Evolutionary conservation across 164 flowering plant species (phyloP).

Genomic region (Tetrastigma voinierianum): DNA sequence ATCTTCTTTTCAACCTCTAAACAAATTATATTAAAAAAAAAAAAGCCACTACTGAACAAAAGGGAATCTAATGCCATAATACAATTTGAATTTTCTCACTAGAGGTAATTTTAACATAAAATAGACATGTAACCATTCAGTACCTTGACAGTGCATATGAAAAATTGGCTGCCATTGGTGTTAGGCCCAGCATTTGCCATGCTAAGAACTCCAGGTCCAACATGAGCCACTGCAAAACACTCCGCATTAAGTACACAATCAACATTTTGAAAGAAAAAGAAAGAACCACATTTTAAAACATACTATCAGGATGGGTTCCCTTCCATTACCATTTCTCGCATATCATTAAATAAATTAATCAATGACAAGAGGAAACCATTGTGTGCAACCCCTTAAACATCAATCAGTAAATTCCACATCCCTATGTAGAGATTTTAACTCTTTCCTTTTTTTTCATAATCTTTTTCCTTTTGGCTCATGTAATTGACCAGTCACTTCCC

Average conservation of each 20-base stretch:
- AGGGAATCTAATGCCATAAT: not conserved
- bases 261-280: not conserved
- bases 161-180: slow-evolving; percentile 99
- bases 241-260: not conserved
- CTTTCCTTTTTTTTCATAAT: too few species aligned
- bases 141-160: slow-evolving; percentile 98
- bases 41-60: not conserved
- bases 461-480: too few species aligned
- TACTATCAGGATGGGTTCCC: too few species aligned
- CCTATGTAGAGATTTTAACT: too few species aligned
- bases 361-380: too few species aligned
- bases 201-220: slow-evolving; percentile 76
- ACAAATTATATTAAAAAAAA: not conserved
- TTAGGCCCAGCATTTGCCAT: slow-evolving; percentile 95
- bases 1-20: too few species aligned
- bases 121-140: not conserved
- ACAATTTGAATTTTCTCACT: not conserved
- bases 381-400: too few species aligned
- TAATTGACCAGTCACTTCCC: too few species aligned
- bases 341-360: too few species aligned
- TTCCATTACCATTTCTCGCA: not conserved
- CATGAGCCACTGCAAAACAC: slow-evolving; percentile 52
- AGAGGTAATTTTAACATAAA: not conserved
- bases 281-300: not conserved
- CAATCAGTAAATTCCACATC: too few species aligned